Conservation (phyloP, 345 rosid species). For the Pugionium cornutum region DNA sequence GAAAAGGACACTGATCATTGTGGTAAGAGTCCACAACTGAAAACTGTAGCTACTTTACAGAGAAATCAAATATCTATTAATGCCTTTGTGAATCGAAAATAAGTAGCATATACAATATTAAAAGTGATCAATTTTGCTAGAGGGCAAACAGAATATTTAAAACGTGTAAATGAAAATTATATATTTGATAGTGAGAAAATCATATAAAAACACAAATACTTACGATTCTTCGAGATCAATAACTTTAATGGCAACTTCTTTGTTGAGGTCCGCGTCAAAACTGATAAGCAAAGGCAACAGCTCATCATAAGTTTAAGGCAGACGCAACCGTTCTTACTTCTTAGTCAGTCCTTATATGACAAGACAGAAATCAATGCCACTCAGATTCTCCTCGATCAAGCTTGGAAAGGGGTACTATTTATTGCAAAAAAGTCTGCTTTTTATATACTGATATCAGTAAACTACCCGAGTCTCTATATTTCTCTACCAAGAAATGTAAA, state of each 20-base stretch:
- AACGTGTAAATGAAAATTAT: slow-evolving; percentile 11
- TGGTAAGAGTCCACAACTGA: slow-evolving; percentile 14
- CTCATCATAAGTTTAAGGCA: slow-evolving; percentile 29
- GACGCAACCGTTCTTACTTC: not conserved
- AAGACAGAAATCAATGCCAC: not conserved
- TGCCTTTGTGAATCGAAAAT: not conserved
- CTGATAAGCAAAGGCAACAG: slow-evolving; percentile 52
- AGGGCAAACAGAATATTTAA: slow-evolving; percentile 15
- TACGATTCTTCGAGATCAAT: slow-evolving; percentile 99
- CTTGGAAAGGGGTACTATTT: not conserved
- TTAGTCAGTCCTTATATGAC: not conserved
- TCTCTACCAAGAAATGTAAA: slow-evolving; percentile 11
- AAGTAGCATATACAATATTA: slow-evolving; percentile 5
- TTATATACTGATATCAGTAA: slow-evolving; percentile 6
- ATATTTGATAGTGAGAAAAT: slow-evolving; percentile 8
- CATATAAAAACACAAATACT: slow-evolving; percentile 38
- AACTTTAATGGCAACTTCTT: slow-evolving; percentile 98
- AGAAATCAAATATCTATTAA: slow-evolving; percentile 2
- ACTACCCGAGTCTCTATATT: slow-evolving; percentile 3
- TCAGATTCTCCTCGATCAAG: slow-evolving; percentile 9
- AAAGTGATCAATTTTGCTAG: slow-evolving; percentile 1
- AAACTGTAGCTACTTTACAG: slow-evolving; percentile 13
- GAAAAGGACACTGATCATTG: slow-evolving; percentile 23
- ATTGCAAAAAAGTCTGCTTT: slow-evolving; percentile 3
- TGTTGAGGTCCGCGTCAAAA: slow-evolving; percentile 91